Base-by-base conservation (phyloP, 345 rosid species). In the Eucalyptus curtisii region DNA sequence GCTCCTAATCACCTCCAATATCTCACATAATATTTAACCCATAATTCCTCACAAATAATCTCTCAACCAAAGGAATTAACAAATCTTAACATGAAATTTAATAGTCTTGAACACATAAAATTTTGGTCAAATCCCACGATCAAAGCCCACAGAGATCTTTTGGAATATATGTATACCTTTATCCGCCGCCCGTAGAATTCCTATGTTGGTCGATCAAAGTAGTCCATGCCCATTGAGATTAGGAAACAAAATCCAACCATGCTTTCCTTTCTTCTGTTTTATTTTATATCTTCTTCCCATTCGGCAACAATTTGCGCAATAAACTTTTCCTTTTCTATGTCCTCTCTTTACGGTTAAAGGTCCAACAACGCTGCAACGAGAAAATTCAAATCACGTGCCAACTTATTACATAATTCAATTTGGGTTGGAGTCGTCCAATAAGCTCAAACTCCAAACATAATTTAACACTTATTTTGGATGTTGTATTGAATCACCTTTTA, bases 21-120 rank as follows among this genome's bases (percentile, higher is more conserved):
- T 24, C 2, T 1, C 30, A 24, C 6, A 24, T 9, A 25, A 5
- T 10, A 1, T 55, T 55, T 25, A 5, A 55, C 1, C 3, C 13
- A 9, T 0, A 55, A 55, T 25, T 24, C 3, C 3, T 55, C 1
- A 24, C 13, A 22, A 1, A 55, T 55, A 55, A 55, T 24, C 13
- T 55, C 12, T 55, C 30, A 10, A 24, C 27, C 13, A 55, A 25
- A 55, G 13, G 30, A 55, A 55, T 55, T 22, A 22, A 22, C 57
- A 52, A 20, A 52, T 52, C 57, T 52, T 52, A 52, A 52, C 24
- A 52, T 0, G 10, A 52, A 52, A 52, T 3, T 52, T 19, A 55
- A 55, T 55, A 10, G 61, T 1, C 3, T 24, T 55, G 27, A 55
- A 55, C 61, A 24, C 61, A 55, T 10, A 24, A 55, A 55, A 22